Conservation (phyloP, 257 asterid genomes). For the Cynanchum wilfordii region DNA sequence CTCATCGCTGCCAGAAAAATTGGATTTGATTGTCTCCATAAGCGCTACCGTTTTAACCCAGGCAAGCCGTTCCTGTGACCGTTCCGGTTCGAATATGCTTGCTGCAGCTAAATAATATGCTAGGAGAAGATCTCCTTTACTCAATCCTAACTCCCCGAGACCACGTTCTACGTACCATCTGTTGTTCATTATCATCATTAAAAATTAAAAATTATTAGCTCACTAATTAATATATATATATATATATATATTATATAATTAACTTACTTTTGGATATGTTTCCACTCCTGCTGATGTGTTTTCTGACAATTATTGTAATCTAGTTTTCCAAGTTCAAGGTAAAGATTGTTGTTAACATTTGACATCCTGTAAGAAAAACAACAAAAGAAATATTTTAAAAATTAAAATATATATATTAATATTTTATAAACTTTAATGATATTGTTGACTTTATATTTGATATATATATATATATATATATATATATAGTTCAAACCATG, state of each 20-base stretch:
- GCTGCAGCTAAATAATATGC: slow-evolving; percentile 56
- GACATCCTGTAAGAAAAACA: slow-evolving; percentile 51
- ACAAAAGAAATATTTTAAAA: too few relatives aligned
- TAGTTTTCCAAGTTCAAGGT: slow-evolving; percentile 64
- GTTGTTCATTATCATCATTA: background rate
- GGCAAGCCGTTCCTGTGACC: slow-evolving; percentile 45
- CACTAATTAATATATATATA: too few relatives aligned
- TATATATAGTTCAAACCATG: too few relatives aligned
- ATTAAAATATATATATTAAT: too few relatives aligned
- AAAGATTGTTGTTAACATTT: slow-evolving; percentile 51
- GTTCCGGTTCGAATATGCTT: slow-evolving; percentile 54
- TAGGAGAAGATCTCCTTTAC: slow-evolving; percentile 31
- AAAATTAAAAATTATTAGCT: too few relatives aligned
- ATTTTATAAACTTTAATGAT: background rate
- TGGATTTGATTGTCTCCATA: slow-evolving; percentile 33
- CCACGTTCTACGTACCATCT: slow-evolving; percentile 59
- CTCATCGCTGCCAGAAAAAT: slow-evolving; percentile 16
- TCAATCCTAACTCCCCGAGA: slow-evolving; percentile 42
- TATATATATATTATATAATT: too few relatives aligned
- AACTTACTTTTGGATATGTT: slow-evolving; percentile 54
- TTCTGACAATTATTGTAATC: slow-evolving; percentile 74
- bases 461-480: too few relatives aligned
- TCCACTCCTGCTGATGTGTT: slow-evolving; percentile 69
- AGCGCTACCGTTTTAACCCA: slow-evolving; percentile 75
- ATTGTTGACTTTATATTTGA: too few relatives aligned